phyloP scores from a whole-genome alignment of 495 filamentous ascomycete species.

The Xylaria longipes region DNA sequence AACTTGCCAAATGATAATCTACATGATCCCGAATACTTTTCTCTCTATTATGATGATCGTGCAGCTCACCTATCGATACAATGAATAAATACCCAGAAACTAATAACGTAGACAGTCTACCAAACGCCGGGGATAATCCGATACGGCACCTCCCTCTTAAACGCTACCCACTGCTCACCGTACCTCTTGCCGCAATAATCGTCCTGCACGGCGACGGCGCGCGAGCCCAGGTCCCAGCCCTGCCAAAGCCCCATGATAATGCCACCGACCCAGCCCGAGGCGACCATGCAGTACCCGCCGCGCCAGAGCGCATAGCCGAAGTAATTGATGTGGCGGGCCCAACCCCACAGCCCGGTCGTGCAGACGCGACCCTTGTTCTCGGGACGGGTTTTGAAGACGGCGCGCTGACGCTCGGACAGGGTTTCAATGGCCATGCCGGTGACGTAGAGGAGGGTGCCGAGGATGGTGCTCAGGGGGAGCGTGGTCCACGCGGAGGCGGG shows the following conservation, averaged over 20 bases:
- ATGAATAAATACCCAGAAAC: background rate
- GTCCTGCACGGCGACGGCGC: slow-evolving; percentile 57
- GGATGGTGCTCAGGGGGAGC: slow-evolving; percentile 41
- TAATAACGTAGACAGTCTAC: slow-evolving; percentile 20
- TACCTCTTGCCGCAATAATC: slow-evolving; percentile 57
- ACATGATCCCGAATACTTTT: background rate
- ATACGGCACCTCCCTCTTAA: slow-evolving; percentile 53
- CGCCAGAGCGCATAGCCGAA: slow-evolving; percentile 64
- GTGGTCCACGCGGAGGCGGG: background rate
- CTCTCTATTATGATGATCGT: background rate
- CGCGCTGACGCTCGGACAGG: slow-evolving; percentile 59
- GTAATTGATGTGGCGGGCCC: slow-evolving; percentile 67
- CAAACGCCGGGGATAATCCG: slow-evolving; percentile 53
- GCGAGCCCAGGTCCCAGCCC: slow-evolving; percentile 51
- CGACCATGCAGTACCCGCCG: slow-evolving; percentile 56
- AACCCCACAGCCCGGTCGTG: slow-evolving; percentile 56
- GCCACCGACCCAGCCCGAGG: slow-evolving; percentile 54
- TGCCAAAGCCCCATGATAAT: slow-evolving; percentile 46
- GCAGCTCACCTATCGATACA: background rate
- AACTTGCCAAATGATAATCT: background rate
- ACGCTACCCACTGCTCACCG: slow-evolving; percentile 50
- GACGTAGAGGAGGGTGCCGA: slow-evolving; percentile 53
- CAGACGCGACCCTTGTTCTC: slow-evolving; percentile 62
- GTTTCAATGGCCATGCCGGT: slow-evolving; percentile 57
- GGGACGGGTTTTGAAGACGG: slow-evolving; percentile 57